Evolutionary conservation across 805 yeast species (phyloP).

Genomic region (Metschnikowia cubensis): DNA sequence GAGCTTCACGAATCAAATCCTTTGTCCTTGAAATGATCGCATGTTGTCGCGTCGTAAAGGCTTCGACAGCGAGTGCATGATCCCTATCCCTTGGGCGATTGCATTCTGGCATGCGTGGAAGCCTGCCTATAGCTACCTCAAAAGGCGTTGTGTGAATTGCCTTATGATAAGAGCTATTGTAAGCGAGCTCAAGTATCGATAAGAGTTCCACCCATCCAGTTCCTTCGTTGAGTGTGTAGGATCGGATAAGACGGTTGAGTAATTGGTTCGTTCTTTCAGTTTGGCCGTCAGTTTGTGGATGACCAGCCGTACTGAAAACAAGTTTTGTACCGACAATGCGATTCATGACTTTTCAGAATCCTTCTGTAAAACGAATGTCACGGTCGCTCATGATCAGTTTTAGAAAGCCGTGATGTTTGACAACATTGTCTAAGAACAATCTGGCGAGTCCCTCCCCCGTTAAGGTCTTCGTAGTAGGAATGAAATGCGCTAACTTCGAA

Average conservation of each 20-base stretch:
- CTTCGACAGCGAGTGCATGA: neutral
- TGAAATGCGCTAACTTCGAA: neutral
- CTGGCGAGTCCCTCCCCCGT: neutral
- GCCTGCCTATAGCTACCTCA: neutral
- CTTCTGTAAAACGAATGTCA: neutral
- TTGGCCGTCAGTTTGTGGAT: slow-evolving; percentile 4
- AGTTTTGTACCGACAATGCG: neutral
- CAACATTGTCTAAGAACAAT: neutral
- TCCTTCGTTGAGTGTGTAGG: neutral
- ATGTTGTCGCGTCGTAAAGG: neutral
- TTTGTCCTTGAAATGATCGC: neutral
- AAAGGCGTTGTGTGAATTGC: neutral
- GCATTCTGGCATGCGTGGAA: neutral
- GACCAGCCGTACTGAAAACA: neutral
- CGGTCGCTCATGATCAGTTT: neutral
- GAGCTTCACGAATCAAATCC: neutral
- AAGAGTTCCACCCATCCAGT: neutral
- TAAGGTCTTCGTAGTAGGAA: neutral
- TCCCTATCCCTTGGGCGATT: neutral
- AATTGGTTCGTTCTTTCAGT: neutral
- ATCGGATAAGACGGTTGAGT: neutral
- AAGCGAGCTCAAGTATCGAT: neutral
- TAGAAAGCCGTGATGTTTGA: neutral
- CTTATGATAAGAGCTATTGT: neutral
- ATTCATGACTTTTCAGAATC: neutral